These are phyloP conservation scores for Monilinia fructigena DNA, from an alignment of 2,329 filamentous ascomycete species.

Conservation along the genomic window DNA sequence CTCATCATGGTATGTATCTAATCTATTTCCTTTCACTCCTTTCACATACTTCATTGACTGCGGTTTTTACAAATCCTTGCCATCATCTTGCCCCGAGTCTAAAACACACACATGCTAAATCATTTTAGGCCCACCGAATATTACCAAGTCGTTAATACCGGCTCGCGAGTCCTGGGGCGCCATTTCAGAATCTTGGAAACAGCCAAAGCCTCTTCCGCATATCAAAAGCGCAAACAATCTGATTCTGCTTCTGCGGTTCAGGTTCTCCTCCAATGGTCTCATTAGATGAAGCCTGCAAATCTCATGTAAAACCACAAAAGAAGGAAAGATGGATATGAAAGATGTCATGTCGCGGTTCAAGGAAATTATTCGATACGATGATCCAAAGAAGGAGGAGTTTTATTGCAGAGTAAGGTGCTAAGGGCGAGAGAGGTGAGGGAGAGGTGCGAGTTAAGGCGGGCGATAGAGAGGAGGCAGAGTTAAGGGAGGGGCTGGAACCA, in stretches of 20 bases:
- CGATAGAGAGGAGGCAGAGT: constrained; percentile 73
- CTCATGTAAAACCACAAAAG: constrained; percentile 84
- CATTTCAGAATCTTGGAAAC: constrained; percentile 91
- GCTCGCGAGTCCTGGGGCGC: constrained; percentile 89
- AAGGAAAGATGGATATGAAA: constrained; percentile 74
- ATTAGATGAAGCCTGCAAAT: constrained; percentile 90
- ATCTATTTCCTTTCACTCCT: no score
- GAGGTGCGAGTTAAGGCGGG: constrained; percentile 73
- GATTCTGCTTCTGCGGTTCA: constrained; percentile 52
- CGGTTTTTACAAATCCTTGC: neutral
- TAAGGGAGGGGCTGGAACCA: constrained; percentile 86
- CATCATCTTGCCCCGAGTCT: neutral
- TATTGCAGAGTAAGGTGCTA: constrained; percentile 97
- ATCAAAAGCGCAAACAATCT: constrained; percentile 68
- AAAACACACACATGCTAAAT: constrained; percentile 1
- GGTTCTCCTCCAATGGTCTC: constrained; percentile 65
- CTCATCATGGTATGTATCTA: constrained; percentile 15
- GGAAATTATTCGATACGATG: constrained; percentile 85
- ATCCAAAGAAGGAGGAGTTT: constrained; percentile 93
- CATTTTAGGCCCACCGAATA: constrained; percentile 81
- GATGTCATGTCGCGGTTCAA: constrained; percentile 86
- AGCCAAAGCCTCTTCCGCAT: constrained; percentile 85
- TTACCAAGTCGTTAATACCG: constrained; percentile 92
- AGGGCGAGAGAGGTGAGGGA: constrained; percentile 80
- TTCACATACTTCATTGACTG: neutral